Base-by-base conservation (phyloP, 306 rosid species). In the Lablab purpureus region DNA sequence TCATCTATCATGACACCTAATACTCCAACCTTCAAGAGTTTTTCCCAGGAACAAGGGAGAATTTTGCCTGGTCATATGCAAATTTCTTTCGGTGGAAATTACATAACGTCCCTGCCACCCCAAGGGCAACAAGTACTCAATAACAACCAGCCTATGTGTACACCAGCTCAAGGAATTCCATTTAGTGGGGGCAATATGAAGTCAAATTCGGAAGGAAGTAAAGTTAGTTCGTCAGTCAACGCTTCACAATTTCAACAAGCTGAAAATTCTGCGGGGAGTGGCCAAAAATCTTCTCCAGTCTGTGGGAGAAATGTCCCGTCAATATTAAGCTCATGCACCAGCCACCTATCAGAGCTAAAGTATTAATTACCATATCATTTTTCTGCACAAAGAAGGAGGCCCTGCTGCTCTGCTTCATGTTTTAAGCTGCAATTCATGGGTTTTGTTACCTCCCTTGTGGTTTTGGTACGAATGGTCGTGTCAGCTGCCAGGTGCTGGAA, bases 1-100 rank as follows among this genome's bases (percentile, higher is more conserved):
- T 7, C 85, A 46, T 70, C 87, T 21, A 28, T 69, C 37, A 30
- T 52, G 41, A 41, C 87, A 72, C 66, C 83, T 54, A 77, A 34
- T 71, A 22, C 84, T 28, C 84, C 88, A 45, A 68, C 65, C 50
- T 54, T 75, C 46, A 82, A 58, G 76, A 76, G 12, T 22, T 46
- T 77, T 66, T 59, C 84, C 54, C 89, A 82, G 64, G 90, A 84
- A 75, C 87, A 87, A 68, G 91, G 88, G 67, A 86, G 83, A 80
- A 72, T 66, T 73, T 82, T 82, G 67, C 86, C 71, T 25, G 90
- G 91, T 70, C 92, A 80, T 73, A 85, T 82, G 79, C 94, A 84
- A 82, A 87, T 91, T 83, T 91, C 94, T 37, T 91, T 91, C 71
- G 91, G 82, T 28, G 93, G 88, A 80, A 82, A 88, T 80, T 73